Percentiles rank a stretch among this genome's conserved stretches.
Evolutionary conservation across 78 protist species (phyloP).

Genomic region (Anaeramoeba flamelloides): DNA sequence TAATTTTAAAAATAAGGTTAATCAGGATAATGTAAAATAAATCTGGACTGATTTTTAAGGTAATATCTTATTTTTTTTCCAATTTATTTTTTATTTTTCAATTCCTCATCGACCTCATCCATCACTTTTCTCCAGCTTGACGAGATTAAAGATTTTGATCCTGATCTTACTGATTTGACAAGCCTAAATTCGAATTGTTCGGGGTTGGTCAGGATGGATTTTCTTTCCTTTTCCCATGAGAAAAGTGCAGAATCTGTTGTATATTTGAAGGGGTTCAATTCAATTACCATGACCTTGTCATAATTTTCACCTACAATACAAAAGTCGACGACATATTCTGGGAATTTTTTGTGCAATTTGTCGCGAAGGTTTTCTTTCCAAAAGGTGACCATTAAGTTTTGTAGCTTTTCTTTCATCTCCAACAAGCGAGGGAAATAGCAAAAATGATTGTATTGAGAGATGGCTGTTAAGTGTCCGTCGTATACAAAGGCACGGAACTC

Average conservation of each 20-base stretch:
- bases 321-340: constrained; percentile 15
- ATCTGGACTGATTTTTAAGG: too few relatives aligned
- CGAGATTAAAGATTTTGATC: not conserved
- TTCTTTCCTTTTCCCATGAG: constrained; percentile 3
- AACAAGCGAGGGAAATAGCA: not conserved
- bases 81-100: too few relatives aligned
- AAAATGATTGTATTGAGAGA: constrained; percentile 20
- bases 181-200: not conserved
- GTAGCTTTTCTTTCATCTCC: not conserved
- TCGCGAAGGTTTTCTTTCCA: not conserved
- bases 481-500: constrained; percentile 25
- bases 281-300: constrained; percentile 16
- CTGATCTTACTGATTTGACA: not conserved
- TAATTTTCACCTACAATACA: not conserved
- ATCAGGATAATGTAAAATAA: too few relatives aligned
- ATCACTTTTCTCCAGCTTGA: not conserved
- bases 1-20: too few relatives aligned
- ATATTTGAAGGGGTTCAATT: constrained; percentile 18
- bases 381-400: not conserved
- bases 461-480: not conserved
- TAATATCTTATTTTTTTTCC: too few relatives aligned
- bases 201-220: not conserved
- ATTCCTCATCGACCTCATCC: too few relatives aligned
- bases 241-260: constrained; percentile 14
- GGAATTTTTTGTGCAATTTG: not conserved